Conservation (phyloP, 331 rosid species). For the Stylosanthes scabra region DNA sequence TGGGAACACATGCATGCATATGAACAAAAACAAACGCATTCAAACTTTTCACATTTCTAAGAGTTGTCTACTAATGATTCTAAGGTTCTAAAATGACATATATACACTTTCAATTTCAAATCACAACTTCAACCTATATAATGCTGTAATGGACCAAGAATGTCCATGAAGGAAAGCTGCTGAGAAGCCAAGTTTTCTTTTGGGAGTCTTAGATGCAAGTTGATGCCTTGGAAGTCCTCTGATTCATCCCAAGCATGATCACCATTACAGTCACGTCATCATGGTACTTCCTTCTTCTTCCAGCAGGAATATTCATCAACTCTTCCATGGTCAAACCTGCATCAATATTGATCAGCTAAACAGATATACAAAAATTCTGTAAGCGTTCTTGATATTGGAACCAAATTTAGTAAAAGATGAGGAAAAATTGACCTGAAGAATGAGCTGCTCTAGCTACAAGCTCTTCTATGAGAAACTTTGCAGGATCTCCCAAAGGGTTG, state of each 20-base stretch:
- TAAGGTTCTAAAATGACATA: constrained; percentile 18
- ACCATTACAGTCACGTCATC: constrained; percentile 94
- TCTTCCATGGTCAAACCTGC: constrained; percentile 94
- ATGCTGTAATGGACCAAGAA: too few species aligned
- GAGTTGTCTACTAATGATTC: background rate
- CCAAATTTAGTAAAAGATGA: constrained; percentile 18
- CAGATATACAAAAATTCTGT: background rate
- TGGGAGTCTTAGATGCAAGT: constrained; percentile 55
- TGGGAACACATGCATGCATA: background rate
- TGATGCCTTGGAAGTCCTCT: constrained; percentile 93
- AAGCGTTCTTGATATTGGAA: constrained; percentile 1
- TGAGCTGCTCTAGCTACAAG: constrained; percentile 83
- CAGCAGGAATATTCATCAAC: constrained; percentile 83
- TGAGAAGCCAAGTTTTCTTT: constrained; percentile 46
- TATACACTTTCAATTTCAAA: constrained; percentile 26
- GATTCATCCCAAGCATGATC: constrained; percentile 82
- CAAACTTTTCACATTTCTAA: constrained; percentile 4
- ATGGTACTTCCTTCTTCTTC: constrained; percentile 94
- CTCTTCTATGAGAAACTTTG: constrained; percentile 89
- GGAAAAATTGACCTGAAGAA: constrained; percentile 64
- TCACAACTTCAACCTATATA: constrained; percentile 24
- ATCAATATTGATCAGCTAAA: constrained; percentile 20
- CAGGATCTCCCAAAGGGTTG: constrained; percentile 87
- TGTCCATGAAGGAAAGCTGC: too few species aligned
- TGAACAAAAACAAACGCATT: background rate